These are phyloP conservation scores for Sporothrix humicola DNA, from an alignment of 2,329 filamentous ascomycete species.

Conservation along the genomic window DNA sequence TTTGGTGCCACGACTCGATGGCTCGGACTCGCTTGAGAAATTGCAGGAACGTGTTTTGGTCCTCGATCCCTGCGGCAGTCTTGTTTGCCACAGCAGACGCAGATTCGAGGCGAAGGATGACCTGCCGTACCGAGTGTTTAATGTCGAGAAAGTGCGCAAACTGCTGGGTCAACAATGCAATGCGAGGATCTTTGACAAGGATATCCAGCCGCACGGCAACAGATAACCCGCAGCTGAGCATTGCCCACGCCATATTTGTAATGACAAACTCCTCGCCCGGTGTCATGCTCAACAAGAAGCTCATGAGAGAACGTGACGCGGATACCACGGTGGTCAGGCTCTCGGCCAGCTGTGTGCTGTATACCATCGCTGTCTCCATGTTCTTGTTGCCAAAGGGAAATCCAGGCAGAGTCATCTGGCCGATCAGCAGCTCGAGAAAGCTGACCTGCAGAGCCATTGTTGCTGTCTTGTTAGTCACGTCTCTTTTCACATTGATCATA, in stretches of 20 bases:
- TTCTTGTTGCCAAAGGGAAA: slow-evolving; percentile 18
- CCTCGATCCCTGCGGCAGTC: no score
- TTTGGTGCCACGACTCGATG: slow-evolving; percentile 1
- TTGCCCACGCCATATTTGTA: slow-evolving; percentile 26
- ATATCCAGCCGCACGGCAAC: slow-evolving; percentile 27
- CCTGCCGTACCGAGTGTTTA: neutral
- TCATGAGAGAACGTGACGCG: slow-evolving; percentile 23
- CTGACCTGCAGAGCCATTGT: neutral
- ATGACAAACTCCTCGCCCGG: slow-evolving; percentile 30
- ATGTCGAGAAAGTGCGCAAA: slow-evolving; percentile 21
- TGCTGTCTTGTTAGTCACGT: neutral
- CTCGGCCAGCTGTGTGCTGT: neutral
- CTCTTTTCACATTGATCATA: no score
- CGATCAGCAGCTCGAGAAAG: slow-evolving; percentile 6
- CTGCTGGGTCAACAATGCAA: neutral
- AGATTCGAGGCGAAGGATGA: neutral
- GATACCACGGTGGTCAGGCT: neutral
- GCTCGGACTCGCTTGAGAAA: neutral
- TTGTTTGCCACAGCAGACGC: neutral
- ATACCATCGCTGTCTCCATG: neutral
- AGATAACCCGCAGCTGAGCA: slow-evolving; percentile 28
- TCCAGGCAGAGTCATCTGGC: slow-evolving; percentile 6
- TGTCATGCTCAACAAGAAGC: slow-evolving; percentile 28
- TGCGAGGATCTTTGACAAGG: slow-evolving; percentile 10
- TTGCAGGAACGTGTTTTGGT: neutral